A percentile compares a stretch with the other conserved stretches of the same genome.
Evolutionary conservation across 179 eudicot genomes (phyloP).

Genomic region (Silene noctiflora): DNA sequence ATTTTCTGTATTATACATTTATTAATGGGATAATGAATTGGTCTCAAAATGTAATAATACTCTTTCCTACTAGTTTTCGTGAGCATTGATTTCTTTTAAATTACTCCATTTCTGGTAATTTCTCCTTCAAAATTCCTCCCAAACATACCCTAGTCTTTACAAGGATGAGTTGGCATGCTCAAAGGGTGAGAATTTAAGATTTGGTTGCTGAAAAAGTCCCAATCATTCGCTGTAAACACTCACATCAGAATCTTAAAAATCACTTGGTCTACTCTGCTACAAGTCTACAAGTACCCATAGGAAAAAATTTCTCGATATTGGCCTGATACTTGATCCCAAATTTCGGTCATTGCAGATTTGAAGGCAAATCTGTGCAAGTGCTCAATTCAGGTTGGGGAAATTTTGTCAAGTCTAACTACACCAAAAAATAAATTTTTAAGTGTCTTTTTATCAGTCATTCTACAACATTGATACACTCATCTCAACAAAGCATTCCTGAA

Average conservation of each 20-base stretch:
- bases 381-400: not conserved
- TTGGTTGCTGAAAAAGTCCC: not conserved
- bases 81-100: not conserved
- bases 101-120: not conserved
- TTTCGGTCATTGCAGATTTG: not conserved
- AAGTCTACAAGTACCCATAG: not conserved
- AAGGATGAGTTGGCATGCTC: not conserved
- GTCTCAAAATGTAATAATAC: not conserved
- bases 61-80: not conserved
- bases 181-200: not conserved
- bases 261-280: not conserved
- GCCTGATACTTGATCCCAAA: not conserved
- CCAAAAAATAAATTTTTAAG: not conserved
- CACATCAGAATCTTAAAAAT: not conserved
- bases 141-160: not conserved
- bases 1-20: not conserved
- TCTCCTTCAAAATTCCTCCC: not conserved
- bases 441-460: not conserved
- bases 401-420: not conserved
- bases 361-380: not conserved
- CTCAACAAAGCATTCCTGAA: not conserved
- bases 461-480: not conserved
- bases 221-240: not conserved
- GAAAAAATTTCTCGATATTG: not conserved
- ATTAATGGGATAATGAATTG: not conserved